Percentiles rank a stretch among this genome's conserved stretches.
These are phyloP conservation scores for Ceraceosorus guamensis DNA, from an alignment of 1,284 basidiomycete genomes.

Conservation along the genomic window DNA sequence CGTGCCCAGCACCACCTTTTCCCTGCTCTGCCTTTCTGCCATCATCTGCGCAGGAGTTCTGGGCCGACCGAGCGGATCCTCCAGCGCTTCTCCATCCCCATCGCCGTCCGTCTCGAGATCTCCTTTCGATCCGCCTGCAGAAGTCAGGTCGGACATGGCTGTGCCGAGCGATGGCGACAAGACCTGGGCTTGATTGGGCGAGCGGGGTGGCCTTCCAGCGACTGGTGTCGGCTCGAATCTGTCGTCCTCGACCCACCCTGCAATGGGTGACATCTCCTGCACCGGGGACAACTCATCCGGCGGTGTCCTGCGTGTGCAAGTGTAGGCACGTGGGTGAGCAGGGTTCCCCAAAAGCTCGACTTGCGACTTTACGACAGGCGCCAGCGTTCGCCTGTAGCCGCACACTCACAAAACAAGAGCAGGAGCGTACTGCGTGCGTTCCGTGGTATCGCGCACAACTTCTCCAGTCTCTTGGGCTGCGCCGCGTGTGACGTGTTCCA, in stretches of 20 bases:
- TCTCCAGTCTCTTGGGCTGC: not conserved
- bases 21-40: not conserved
- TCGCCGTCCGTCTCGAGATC: not conserved
- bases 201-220: not conserved
- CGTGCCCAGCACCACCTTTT: not conserved
- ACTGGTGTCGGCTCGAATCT: not conserved
- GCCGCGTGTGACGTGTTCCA: no score
- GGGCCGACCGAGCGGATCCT: not conserved
- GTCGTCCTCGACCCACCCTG: slow-evolving; percentile 1
- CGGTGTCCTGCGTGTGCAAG: not conserved
- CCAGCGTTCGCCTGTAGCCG: not conserved
- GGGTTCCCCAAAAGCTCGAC: no score
- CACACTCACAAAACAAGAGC: not conserved
- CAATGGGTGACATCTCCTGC: slow-evolving; percentile 3
- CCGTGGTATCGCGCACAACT: not conserved
- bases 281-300: not conserved
- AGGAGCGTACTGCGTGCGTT: not conserved
- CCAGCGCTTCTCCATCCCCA: not conserved
- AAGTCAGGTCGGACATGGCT: not conserved
- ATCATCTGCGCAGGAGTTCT: not conserved
- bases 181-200: not conserved
- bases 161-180: no score
- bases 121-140: not conserved
- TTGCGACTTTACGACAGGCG: not conserved
- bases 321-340: no score